Evolutionary conservation across 2,329 filamentous ascomycete genomes (phyloP).

Genomic region (Neofusicoccum kwambonambiense): DNA sequence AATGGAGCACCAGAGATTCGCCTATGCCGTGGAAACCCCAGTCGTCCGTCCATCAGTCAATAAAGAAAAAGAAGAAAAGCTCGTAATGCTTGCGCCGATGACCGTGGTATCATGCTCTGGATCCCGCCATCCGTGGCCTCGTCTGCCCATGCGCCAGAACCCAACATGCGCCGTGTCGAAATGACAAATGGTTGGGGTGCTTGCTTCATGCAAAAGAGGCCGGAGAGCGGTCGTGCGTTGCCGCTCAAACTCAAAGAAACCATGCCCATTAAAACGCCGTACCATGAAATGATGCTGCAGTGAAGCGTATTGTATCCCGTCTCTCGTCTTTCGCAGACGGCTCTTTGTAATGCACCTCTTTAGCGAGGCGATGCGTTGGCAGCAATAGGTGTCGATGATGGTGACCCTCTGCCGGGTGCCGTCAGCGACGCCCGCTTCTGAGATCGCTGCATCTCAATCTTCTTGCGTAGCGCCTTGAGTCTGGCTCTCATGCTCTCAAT

Average conservation of each 20-base stretch:
- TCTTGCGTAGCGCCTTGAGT: constrained; percentile 44
- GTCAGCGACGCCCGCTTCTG: constrained; percentile 31
- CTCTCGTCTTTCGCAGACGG: no score
- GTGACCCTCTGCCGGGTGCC: constrained; percentile 7
- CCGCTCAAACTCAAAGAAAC: constrained; percentile 6
- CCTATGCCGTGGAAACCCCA: neutral
- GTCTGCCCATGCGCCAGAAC: constrained; percentile 17
- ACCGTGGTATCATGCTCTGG: constrained; percentile 19
- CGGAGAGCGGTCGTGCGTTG: constrained; percentile 2
- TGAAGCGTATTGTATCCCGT: neutral
- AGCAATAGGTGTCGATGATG: constrained; percentile 4
- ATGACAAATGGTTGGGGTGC: constrained; percentile 15
- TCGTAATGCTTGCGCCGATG: constrained; percentile 16
- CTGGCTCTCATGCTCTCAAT: constrained; percentile 46
- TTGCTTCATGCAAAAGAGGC: constrained; percentile 13
- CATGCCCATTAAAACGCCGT: constrained; percentile 17
- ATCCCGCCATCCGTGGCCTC: constrained; percentile 3
- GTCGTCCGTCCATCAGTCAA: neutral
- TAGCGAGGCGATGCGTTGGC: constrained; percentile 13
- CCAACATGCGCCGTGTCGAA: constrained; percentile 14
- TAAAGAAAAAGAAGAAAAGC: neutral
- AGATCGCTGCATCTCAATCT: constrained; percentile 39
- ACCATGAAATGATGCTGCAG: constrained; percentile 5
- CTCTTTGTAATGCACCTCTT: neutral
- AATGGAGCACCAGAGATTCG: neutral